Evolutionary conservation across 2,329 filamentous ascomycete species (phyloP).

Genomic region (Phaeophleospora eucalypticola): DNA sequence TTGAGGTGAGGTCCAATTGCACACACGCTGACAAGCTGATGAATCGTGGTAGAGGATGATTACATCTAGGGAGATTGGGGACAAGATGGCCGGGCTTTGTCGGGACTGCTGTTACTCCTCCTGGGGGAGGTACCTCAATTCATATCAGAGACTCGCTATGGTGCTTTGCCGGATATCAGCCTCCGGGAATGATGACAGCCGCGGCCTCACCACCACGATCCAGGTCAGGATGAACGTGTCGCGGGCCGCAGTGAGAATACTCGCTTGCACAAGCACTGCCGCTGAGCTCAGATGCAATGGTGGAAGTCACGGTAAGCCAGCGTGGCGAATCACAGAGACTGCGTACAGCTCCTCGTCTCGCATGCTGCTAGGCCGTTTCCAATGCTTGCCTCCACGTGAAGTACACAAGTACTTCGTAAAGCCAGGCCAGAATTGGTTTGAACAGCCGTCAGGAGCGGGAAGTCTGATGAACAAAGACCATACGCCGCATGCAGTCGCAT

Average conservation of each 20-base stretch:
- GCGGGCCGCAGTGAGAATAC: background rate
- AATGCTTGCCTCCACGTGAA: too few species aligned
- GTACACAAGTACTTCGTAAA: too few species aligned
- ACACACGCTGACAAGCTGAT: background rate
- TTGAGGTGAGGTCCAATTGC: background rate
- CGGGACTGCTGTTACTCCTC: too few species aligned
- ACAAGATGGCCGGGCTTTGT: too few species aligned
- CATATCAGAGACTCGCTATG: background rate
- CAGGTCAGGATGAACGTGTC: background rate
- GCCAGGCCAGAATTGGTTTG: conserved; percentile 13
- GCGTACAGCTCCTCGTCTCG: background rate
- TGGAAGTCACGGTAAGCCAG: background rate
- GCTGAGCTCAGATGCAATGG: background rate
- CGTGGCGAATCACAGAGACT: background rate
- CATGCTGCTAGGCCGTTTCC: too few species aligned
- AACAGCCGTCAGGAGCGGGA: conserved; percentile 12
- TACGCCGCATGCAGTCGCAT: conserved; percentile 17
- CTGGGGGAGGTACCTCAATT: too few species aligned
- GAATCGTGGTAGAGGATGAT: too few species aligned
- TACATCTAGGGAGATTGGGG: too few species aligned
- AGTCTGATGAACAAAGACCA: conserved; percentile 13
- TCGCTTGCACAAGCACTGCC: background rate
- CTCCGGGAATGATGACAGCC: too few species aligned
- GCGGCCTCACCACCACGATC: too few species aligned
- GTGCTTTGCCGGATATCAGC: background rate